Conservation (phyloP, 257 asterid species). For the Fraxinus anomala region DNA sequence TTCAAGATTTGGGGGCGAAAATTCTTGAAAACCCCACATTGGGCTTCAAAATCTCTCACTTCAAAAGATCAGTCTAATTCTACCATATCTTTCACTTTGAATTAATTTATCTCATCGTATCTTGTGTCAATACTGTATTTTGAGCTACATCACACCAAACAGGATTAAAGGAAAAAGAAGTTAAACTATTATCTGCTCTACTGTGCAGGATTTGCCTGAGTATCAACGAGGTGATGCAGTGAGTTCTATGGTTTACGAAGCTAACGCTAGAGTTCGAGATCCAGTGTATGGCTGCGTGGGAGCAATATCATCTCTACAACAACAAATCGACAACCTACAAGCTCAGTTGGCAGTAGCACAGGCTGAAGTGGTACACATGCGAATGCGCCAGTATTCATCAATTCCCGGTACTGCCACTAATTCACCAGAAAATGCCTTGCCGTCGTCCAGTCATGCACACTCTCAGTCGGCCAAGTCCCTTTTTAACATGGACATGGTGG, state of each 20-base stretch:
- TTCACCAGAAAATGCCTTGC: slow-evolving; percentile 55
- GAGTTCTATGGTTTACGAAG: slow-evolving; percentile 70
- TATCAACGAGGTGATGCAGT: slow-evolving; percentile 68
- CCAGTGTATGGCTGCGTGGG: slow-evolving; percentile 74
- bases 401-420: slow-evolving; percentile 24
- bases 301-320: slow-evolving; percentile 62
- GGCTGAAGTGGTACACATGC: slow-evolving; percentile 71
- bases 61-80: not conserved
- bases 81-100: not conserved
- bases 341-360: slow-evolving; percentile 59
- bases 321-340: slow-evolving; percentile 55
- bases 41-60: not conserved
- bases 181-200: not conserved
- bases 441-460: slow-evolving; percentile 47
- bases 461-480: slow-evolving; percentile 57
- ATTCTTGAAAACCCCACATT: not conserved
- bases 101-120: not conserved
- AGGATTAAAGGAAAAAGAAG: not conserved
- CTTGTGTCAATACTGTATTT: not conserved
- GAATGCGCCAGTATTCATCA: slow-evolving; percentile 67
- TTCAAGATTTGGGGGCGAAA: slow-evolving; percentile 29
- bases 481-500: slow-evolving; percentile 61
- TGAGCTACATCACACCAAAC: not conserved
- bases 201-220: slow-evolving; percentile 53
- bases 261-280: slow-evolving; percentile 63